Evolutionary conservation across 2,329 filamentous ascomycete species (phyloP), one percentile per base, ranked within the genome.

Genomic region (Coniochaeta sp.): DNA sequence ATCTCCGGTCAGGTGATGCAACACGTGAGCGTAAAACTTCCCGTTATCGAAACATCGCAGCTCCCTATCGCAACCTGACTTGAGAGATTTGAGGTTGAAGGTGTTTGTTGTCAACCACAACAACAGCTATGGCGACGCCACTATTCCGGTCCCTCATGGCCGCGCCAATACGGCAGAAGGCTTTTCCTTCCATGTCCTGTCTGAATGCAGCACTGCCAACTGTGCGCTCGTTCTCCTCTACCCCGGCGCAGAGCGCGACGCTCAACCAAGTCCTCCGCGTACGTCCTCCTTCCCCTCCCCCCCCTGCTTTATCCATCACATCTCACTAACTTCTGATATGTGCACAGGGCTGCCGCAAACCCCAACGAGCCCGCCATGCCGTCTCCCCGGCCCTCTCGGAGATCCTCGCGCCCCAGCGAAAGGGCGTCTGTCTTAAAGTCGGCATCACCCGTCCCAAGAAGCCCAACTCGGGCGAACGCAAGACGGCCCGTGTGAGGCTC

Each of bases 401-500:
- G 57, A 79, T 78, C 55, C 70, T 82, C 49, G 80, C 88, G 40
- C 91, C 94, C 4, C 82, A 87, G 65, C 85, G 96, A 73, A 97
- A 97, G 76, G 94, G 92, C 61, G 94, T 99, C 32, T 97, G 94
- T 70, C 75, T 99, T 57, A 91, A 95, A 67, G 94, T 97, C 55
- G 91, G 89, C 64, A 89, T 91, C 61, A 91, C 88, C 61, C 91
- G 94, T 65, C 94, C 94, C 52, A 99, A 99, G 84, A 99, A 99
- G 74, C 94, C 94, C 58, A 99, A 99, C 71, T 99, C 94, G 26
- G 94, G 91, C 52, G 91, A 97, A 78, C 80, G 94, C 57, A 99
- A 99, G 77, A 94, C 90, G 53, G 92, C 92, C 3, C 89, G 92
- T 76, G 86, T 99, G 18, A 79, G 91, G 60, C 75, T 99, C 66